Base-by-base conservation (phyloP, 2,329 filamentous ascomycete species). In the Westerdykella ornata region DNA sequence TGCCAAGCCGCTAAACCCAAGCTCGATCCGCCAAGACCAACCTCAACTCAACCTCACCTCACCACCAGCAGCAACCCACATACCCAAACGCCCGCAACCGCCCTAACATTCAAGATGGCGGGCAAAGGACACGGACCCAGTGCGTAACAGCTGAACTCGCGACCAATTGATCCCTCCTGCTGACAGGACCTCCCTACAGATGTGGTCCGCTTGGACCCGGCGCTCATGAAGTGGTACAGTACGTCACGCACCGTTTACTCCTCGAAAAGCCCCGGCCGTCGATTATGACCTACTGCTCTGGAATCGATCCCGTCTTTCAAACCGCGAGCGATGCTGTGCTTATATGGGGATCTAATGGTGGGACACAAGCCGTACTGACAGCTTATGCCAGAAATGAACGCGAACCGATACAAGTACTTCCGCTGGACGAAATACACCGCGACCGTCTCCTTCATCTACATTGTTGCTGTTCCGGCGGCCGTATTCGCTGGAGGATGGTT, bases 341-440 rank as follows among this genome's bases (percentile, higher is more conserved):
- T 8, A 26, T 20, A 32, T 11, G 20, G 4, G 16, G 17, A 20
- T 14, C 28, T 20, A 37, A 16, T 29, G 3, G 9, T 30, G 17
- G 30, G 20, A 9, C 20, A 33, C 30, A 4, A 33, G 9, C n/a
- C 30, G 36, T 30, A 43, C 36, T 35, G 32, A 42, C 52, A 44
- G 15, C 15, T 9, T 13, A 11, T 17, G 11, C 39, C 59, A 95
- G 89, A 84, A 66, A 85, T 96, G 81, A 80, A 77, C 60, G 74
- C 78, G 60, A 88, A 86, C 73, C 84, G 92, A 53, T 84, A 89
- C 78, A 88, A 88, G 72, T 95, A 87, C 78, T 98, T 97, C 78
- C 80, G 88, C 68, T 97, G 88, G 87, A 97, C 85, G 28, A 78
- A 81, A 39, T 77, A 85, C 60, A 94, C 88, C 35, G 88, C 87